phyloP scores from a whole-genome alignment of 768 basidiomycete genomes.

The Naganishia onofrii region DNA sequence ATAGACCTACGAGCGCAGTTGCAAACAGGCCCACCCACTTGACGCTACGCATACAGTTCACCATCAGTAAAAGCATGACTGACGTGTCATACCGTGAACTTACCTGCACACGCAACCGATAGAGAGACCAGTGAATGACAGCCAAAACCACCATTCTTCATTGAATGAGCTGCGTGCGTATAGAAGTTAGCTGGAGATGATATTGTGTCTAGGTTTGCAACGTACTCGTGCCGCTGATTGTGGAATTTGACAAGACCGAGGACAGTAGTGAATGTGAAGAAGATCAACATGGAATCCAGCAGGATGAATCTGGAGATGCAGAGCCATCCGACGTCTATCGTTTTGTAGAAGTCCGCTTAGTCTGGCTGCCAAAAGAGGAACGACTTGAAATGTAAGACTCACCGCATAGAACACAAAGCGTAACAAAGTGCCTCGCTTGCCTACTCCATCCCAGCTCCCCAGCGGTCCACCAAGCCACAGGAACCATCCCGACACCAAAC shows the following conservation, averaged over 20 bases:
- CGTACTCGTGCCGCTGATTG: conserved; percentile 90
- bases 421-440: conserved; percentile 85
- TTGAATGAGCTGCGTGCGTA: conserved; percentile 70
- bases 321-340: conserved; percentile 90
- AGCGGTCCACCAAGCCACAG: conserved; percentile 93
- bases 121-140: conserved; percentile 84
- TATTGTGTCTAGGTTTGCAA: conserved; percentile 24
- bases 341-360: conserved; percentile 5
- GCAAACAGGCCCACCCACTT: conserved; percentile 96
- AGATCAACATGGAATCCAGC: conserved; percentile 96
- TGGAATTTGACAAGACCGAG: conserved; percentile 95
- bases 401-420: conserved; percentile 91
- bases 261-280: conserved; percentile 96
- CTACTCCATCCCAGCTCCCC: conserved; percentile 87
- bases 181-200: neutral
- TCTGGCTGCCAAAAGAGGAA: neutral
- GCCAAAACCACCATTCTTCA: conserved; percentile 96
- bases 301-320: conserved; percentile 96
- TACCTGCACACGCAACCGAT: conserved; percentile 94
- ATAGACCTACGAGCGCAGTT: conserved; percentile 87
- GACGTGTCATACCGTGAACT: conserved; percentile 23
- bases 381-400: conserved; percentile 44
- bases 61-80: conserved; percentile 9
- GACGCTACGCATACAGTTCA: conserved; percentile 59
- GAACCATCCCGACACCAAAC: conserved; percentile 93